Percentiles rank a stretch among this genome's conserved stretches.
Conservation (phyloP, 1,139 yeast genomes). For the Komagataea norvegica region DNA sequence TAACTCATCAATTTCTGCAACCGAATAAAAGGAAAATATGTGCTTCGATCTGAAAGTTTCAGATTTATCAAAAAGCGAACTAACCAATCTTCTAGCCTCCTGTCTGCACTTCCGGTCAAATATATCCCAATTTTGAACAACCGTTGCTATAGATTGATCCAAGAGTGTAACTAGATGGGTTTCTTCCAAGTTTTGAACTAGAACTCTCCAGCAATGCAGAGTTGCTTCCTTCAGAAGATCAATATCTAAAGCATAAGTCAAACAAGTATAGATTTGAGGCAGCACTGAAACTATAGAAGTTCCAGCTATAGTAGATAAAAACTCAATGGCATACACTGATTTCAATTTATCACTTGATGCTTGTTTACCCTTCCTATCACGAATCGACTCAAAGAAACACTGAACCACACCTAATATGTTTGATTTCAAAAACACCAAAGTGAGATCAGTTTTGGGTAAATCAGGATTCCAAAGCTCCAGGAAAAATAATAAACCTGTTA, state of each 20-base stretch:
- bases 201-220: conserved; percentile 60
- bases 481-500: conserved; percentile 28
- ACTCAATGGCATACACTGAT: conserved; percentile 70
- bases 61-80: conserved; percentile 29
- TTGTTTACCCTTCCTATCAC: conserved; percentile 64
- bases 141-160: conserved; percentile 51
- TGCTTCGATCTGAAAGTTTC: conserved; percentile 33
- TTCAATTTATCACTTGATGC: conserved; percentile 69
- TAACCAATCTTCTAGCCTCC: conserved; percentile 20
- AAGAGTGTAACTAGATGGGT: conserved; percentile 51
- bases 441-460: conserved; percentile 23
- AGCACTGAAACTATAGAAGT: conserved; percentile 66
- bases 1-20: conserved; percentile 44
- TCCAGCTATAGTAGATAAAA: conserved; percentile 59
- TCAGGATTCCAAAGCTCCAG: conserved; percentile 20
- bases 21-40: conserved; percentile 41
- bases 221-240: conserved; percentile 58
- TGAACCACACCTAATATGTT: conserved; percentile 77
- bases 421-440: conserved; percentile 40
- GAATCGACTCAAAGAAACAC: conserved; percentile 71
- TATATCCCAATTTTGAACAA: conserved; percentile 58
- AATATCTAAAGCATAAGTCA: conserved; percentile 74
- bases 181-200: conserved; percentile 47
- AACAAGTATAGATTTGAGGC: conserved; percentile 84
- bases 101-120: conserved; percentile 46